Evolutionary conservation across 768 basidiomycete genomes (phyloP).

Genomic region (Obba rivulosa): DNA sequence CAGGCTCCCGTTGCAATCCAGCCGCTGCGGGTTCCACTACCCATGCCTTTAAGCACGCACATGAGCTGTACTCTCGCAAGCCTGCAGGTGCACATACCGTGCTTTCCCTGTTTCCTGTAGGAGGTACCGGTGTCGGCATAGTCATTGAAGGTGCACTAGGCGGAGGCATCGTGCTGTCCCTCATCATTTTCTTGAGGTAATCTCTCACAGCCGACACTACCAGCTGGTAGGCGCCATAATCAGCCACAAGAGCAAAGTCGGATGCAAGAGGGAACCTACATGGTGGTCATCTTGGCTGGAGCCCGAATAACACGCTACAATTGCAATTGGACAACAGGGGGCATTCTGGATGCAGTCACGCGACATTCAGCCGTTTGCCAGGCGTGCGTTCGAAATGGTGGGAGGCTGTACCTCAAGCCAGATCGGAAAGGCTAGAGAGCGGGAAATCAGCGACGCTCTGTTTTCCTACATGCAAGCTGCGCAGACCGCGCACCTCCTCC

Average conservation of each 20-base stretch:
- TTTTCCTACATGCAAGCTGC: not conserved
- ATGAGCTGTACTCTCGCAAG: constrained; percentile 10
- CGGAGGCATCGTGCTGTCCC: constrained; percentile 13
- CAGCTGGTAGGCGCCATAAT: constrained; percentile 35
- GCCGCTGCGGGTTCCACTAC: constrained; percentile 25
- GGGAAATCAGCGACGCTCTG: not conserved
- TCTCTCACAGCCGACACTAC: constrained; percentile 62
- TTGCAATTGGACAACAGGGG: constrained; percentile 76
- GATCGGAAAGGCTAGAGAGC: constrained; percentile 66
- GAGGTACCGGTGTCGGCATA: constrained; percentile 14
- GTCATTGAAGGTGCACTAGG: constrained; percentile 7
- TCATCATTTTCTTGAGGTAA: constrained; percentile 56
- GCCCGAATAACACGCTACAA: constrained; percentile 76
- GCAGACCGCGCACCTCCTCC: constrained; percentile 65
- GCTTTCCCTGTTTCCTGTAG: constrained; percentile 9
- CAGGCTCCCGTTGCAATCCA: constrained; percentile 23
- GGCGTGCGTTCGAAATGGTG: not conserved
- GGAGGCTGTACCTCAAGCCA: constrained; percentile 62
- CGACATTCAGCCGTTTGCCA: not conserved
- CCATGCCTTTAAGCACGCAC: constrained; percentile 28
- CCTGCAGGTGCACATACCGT: constrained; percentile 9
- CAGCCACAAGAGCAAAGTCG: not conserved
- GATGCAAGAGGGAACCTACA: constrained; percentile 35
- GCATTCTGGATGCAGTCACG: constrained; percentile 49
- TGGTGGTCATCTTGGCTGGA: constrained; percentile 77